A percentile compares a stretch with the other conserved stretches of the same genome.
phyloP scores from a whole-genome alignment of 768 basidiomycete species.

The Rhodotorula kratochvilovae region DNA sequence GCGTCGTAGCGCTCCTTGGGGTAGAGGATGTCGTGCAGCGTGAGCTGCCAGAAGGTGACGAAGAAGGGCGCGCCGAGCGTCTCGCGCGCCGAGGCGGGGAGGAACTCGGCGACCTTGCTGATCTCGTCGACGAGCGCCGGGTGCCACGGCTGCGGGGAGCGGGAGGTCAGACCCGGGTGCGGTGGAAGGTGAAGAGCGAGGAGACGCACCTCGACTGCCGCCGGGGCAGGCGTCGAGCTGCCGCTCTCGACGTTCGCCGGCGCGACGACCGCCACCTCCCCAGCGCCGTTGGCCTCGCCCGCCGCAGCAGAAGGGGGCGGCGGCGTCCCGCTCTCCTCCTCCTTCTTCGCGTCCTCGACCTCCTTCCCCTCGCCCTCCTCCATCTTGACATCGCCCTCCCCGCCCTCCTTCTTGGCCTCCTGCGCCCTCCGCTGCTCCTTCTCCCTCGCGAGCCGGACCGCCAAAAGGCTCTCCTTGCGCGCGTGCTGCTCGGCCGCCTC shows the following conservation, averaged over 20 bases:
- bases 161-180: neutral
- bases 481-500: slow-evolving; percentile 10
- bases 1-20: slow-evolving; percentile 74
- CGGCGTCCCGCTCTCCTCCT: slow-evolving; percentile 14
- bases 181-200: no score
- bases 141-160: slow-evolving; percentile 60
- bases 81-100: slow-evolving; percentile 52
- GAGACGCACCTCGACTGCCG: neutral
- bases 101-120: slow-evolving; percentile 66
- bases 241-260: neutral
- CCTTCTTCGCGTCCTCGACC: neutral
- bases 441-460: slow-evolving; percentile 15
- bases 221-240: neutral
- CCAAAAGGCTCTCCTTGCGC: slow-evolving; percentile 24
- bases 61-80: slow-evolving; percentile 77
- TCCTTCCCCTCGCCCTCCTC: slow-evolving; percentile 31
- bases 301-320: neutral
- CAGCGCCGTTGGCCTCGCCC: neutral
- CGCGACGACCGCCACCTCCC: neutral
- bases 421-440: slow-evolving; percentile 5
- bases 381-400: slow-evolving; percentile 35
- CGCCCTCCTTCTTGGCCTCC: neutral
- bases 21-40: slow-evolving; percentile 79
- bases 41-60: slow-evolving; percentile 93
- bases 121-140: slow-evolving; percentile 68